These are phyloP conservation scores for Wickerhamomyces rabaulensis DNA, from an alignment of 805 yeast genomes.

Conservation along the genomic window DNA sequence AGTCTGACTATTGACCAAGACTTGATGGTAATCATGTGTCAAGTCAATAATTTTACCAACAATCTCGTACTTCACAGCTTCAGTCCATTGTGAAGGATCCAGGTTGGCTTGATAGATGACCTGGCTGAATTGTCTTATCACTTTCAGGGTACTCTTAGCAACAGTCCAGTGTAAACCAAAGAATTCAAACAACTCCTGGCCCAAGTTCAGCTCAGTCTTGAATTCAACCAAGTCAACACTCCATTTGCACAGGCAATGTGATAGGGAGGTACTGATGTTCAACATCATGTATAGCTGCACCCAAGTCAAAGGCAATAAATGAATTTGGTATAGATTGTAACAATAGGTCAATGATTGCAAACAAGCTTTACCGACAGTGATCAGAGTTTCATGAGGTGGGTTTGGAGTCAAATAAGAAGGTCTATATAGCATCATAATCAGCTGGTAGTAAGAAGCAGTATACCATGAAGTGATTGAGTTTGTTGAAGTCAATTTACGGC, in stretches of 20 bases:
- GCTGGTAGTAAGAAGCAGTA: slow-evolving; percentile 37
- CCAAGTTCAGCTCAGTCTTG: slow-evolving; percentile 40
- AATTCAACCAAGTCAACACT: slow-evolving; percentile 40
- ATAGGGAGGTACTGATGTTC: slow-evolving; percentile 41
- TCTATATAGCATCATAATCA: slow-evolving; percentile 38
- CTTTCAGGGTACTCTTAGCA: slow-evolving; percentile 39
- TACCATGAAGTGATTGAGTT: slow-evolving; percentile 27
- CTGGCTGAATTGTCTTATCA: slow-evolving; percentile 38
- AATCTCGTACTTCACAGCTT: slow-evolving; percentile 34
- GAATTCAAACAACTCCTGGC: slow-evolving; percentile 40
- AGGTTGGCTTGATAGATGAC: slow-evolving; percentile 32
- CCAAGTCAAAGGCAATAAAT: slow-evolving; percentile 45
- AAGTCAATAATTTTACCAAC: slow-evolving; percentile 38
- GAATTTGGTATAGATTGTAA: slow-evolving; percentile 37
- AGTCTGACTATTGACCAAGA: slow-evolving; percentile 37
- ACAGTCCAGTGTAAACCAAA: slow-evolving; percentile 44
- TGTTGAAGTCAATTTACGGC: slow-evolving; percentile 8
- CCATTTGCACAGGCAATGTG: slow-evolving; percentile 43
- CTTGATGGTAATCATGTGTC: slow-evolving; percentile 40
- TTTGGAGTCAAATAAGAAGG: slow-evolving; percentile 43
- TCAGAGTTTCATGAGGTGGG: slow-evolving; percentile 35
- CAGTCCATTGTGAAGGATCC: slow-evolving; percentile 30
- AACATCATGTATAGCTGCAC: slow-evolving; percentile 41
- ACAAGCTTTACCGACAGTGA: slow-evolving; percentile 37
- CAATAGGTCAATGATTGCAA: slow-evolving; percentile 38